phyloP scores from a whole-genome alignment of 2,329 filamentous ascomycete genomes.

The Trichophyton benhamiae region DNA sequence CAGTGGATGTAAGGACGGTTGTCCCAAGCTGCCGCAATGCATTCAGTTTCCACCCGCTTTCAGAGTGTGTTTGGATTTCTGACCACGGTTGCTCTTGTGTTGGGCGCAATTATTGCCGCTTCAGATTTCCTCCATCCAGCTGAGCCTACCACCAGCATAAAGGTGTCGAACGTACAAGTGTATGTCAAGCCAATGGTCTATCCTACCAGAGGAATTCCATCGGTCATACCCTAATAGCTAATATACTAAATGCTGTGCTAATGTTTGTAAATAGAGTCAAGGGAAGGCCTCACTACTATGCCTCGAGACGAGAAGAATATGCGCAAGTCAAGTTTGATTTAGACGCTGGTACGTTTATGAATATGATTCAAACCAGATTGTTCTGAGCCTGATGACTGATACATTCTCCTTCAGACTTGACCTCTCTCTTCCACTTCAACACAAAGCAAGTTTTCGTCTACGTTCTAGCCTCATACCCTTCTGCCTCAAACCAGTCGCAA shows the following conservation, averaged over 20 bases:
- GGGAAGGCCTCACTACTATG: constrained; percentile 93
- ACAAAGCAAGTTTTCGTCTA: constrained; percentile 98
- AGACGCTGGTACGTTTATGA: constrained; percentile 48
- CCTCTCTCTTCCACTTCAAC: constrained; percentile 95
- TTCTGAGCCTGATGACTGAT: background rate
- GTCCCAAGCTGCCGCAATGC: constrained; percentile 48
- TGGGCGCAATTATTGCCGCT: constrained; percentile 67
- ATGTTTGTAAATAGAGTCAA: constrained; percentile 48
- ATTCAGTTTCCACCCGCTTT: constrained; percentile 69
- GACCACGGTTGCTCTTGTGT: constrained; percentile 77
- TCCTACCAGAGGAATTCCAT: background rate
- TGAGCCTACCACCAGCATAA: constrained; percentile 40
- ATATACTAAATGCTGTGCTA: background rate
- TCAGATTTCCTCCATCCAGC: constrained; percentile 56
- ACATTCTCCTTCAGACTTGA: constrained; percentile 49
- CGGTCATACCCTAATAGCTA: background rate
- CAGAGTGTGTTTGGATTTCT: constrained; percentile 98
- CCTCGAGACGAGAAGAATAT: constrained; percentile 84
- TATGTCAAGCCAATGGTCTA: constrained; percentile 34
- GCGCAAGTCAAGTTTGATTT: constrained; percentile 88
- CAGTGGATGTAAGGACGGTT: background rate
- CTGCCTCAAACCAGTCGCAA: constrained; percentile 29
- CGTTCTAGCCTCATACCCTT: constrained; percentile 62
- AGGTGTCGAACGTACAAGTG: constrained; percentile 63
- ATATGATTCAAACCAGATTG: background rate